Evolutionary conservation across 2,329 filamentous ascomycete species (phyloP).

Genomic region (Seiridium cupressi): DNA sequence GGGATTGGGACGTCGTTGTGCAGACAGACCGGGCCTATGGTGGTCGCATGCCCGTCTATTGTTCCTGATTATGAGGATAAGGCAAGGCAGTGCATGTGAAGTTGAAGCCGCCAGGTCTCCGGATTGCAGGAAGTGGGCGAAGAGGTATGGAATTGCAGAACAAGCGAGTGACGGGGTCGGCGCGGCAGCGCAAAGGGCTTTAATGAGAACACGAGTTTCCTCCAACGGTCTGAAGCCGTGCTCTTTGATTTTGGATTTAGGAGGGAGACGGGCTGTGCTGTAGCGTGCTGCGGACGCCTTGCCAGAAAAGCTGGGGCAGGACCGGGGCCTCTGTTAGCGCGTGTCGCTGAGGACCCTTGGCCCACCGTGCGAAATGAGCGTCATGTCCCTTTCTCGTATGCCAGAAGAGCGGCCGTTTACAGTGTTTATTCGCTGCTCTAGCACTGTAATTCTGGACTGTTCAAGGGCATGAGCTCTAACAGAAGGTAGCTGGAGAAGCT

Average conservation of each 20-base stretch:
- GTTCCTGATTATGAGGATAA: not conserved
- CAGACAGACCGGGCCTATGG: constrained; percentile 1
- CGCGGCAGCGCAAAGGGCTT: not conserved
- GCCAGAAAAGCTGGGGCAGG: not conserved
- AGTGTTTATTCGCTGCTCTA: not conserved
- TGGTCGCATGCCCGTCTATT: not conserved
- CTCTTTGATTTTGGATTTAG: not conserved
- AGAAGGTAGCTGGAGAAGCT: not conserved
- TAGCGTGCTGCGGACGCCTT: constrained; percentile 1
- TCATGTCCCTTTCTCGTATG: not conserved
- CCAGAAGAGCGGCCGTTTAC: not conserved
- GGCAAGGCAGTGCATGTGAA: no score
- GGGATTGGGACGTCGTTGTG: constrained; percentile 9
- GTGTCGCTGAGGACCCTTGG: not conserved
- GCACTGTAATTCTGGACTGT: not conserved
- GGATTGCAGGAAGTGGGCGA: not conserved
- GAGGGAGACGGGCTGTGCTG: constrained; percentile 5
- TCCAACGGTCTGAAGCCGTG: not conserved
- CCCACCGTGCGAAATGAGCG: not conserved
- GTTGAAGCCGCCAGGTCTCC: no score
- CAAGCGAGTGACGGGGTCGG: not conserved
- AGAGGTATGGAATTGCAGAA: not conserved
- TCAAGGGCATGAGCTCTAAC: not conserved
- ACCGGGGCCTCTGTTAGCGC: not conserved
- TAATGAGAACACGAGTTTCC: not conserved